Evolutionary conservation across 2,329 filamentous ascomycete species (phyloP).

Genomic region (Aureobasidium sp.): DNA sequence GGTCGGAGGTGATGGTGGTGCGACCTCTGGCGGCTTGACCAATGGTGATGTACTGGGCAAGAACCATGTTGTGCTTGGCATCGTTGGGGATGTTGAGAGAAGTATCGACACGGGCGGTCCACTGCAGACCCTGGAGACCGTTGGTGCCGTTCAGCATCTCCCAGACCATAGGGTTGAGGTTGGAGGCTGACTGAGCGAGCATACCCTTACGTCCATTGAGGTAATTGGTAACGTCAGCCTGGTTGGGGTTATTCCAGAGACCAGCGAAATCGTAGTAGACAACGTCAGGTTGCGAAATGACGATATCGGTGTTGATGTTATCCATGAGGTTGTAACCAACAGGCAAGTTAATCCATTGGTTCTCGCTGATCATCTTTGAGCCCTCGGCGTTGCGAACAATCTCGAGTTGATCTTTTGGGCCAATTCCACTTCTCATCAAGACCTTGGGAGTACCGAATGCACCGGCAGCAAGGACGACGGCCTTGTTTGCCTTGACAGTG

Average conservation of each 20-base stretch:
- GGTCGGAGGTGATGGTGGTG: slow-evolving; percentile 4
- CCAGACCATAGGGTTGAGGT: slow-evolving; percentile 12
- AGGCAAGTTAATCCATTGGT: slow-evolving; percentile 10
- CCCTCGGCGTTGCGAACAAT: slow-evolving; percentile 1
- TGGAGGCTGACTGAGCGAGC: slow-evolving; percentile 3
- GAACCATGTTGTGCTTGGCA: slow-evolving; percentile 5
- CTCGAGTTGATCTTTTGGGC: slow-evolving; percentile 7
- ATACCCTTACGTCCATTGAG: slow-evolving; percentile 9
- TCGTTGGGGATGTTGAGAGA: slow-evolving; percentile 4
- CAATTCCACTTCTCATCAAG: slow-evolving; percentile 7
- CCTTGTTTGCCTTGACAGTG: slow-evolving; percentile 3
- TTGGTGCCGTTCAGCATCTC: background rate
- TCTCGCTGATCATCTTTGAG: slow-evolving; percentile 6
- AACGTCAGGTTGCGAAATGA: slow-evolving; percentile 10
- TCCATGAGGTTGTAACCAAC: slow-evolving; percentile 11
- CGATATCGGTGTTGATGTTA: slow-evolving; percentile 13
- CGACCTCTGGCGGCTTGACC: slow-evolving; percentile 4
- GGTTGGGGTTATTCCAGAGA: slow-evolving; percentile 4
- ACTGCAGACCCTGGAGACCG: slow-evolving; percentile 1
- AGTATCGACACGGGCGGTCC: slow-evolving; percentile 11
- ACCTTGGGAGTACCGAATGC: slow-evolving; percentile 11
- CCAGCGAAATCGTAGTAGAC: slow-evolving; percentile 8
- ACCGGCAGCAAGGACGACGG: slow-evolving; percentile 5
- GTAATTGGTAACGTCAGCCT: slow-evolving; percentile 7
- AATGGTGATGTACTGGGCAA: slow-evolving; percentile 6